Conservation (phyloP, 257 asterid genomes). For the Fraxinus americana region DNA sequence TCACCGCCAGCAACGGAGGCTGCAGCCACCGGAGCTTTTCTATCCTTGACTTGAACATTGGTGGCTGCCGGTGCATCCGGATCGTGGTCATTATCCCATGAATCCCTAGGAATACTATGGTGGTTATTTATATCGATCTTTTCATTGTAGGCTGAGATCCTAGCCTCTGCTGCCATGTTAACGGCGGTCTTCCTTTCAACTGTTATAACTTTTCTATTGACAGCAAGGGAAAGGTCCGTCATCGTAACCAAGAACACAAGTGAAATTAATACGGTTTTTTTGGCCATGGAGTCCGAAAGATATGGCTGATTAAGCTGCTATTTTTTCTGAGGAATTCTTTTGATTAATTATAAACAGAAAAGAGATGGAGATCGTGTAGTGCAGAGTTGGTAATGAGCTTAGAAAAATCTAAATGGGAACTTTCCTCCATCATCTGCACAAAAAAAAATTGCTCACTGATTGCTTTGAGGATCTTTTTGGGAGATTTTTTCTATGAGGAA, state of each 20-base stretch:
- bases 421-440: too few relatives aligned
- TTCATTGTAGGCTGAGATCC: background rate
- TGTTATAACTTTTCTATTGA: background rate
- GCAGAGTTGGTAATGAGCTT: background rate
- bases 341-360: background rate
- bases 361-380: background rate
- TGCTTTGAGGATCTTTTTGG: background rate
- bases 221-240: background rate
- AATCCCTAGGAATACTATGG: background rate
- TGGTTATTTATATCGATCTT: background rate
- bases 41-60: too few relatives aligned
- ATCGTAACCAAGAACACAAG: background rate
- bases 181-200: background rate
- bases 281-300: background rate
- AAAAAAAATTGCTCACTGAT: too few relatives aligned
- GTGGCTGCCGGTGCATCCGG: too few relatives aligned
- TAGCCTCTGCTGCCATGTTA: background rate
- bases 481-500: background rate
- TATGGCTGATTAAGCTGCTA: background rate
- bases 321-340: background rate
- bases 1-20: too few relatives aligned
- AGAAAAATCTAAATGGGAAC: background rate
- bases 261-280: background rate
- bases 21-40: too few relatives aligned
- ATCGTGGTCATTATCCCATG: too few relatives aligned